phyloP scores from a whole-genome alignment of 2,329 filamentous ascomycete species.

The Epichloe scottii region DNA sequence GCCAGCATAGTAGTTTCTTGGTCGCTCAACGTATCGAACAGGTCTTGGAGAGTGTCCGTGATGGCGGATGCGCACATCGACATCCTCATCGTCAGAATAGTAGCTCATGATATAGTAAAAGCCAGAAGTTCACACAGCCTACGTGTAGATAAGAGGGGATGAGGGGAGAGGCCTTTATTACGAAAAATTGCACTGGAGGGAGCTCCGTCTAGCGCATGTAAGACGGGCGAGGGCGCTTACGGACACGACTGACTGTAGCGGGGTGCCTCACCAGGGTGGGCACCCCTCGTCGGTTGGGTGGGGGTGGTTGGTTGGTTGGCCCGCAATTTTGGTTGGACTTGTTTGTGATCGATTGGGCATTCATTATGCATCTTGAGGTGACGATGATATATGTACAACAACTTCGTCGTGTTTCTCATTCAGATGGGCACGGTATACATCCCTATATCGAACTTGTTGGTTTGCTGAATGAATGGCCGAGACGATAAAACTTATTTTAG shows the following conservation, averaged over 20 bases:
- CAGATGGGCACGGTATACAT: too few species aligned
- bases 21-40: conserved; percentile 34
- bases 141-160: not conserved
- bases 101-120: conserved; percentile 16
- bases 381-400: too few species aligned
- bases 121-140: not conserved
- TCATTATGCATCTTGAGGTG: too few species aligned
- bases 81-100: conserved; percentile 41
- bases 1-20: conserved; percentile 26
- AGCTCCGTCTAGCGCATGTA: not conserved
- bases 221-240: not conserved
- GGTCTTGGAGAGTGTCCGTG: conserved; percentile 27
- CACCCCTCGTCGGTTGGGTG: not conserved
- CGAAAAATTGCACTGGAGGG: too few species aligned
- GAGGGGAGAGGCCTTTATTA: too few species aligned
- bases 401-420: too few species aligned
- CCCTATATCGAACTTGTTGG: too few species aligned
- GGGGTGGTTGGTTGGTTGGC: too few species aligned
- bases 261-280: not conserved
- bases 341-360: too few species aligned
- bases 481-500: conserved; percentile 4
- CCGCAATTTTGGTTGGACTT: too few species aligned
- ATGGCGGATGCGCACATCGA: conserved; percentile 37
- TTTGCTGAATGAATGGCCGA: too few species aligned
- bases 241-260: conserved; percentile 1